A percentile compares a stretch with the other conserved stretches of the same genome.
These are phyloP conservation scores for Cytospora piceae DNA, from an alignment of 2,329 filamentous ascomycete genomes.

Conservation along the genomic window DNA sequence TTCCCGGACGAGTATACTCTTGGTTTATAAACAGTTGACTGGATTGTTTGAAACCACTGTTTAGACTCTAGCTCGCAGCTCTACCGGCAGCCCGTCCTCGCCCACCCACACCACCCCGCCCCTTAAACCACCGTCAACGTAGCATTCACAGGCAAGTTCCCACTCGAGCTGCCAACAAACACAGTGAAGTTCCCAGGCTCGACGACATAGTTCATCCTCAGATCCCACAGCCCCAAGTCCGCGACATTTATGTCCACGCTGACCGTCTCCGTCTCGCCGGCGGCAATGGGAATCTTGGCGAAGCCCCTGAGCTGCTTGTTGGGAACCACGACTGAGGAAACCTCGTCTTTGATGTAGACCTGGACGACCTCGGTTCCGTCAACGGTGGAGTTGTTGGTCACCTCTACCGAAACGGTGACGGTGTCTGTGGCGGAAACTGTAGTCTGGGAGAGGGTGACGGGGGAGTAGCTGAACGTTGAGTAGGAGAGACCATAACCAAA, in stretches of 20 bases:
- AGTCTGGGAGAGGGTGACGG: conserved; percentile 53
- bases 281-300: conserved; percentile 64
- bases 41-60: neutral
- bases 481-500: conserved; percentile 72
- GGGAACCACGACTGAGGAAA: conserved; percentile 65
- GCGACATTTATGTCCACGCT: conserved; percentile 59
- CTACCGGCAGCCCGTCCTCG: neutral
- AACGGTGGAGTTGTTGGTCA: conserved; percentile 61
- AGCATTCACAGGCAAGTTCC: conserved; percentile 58
- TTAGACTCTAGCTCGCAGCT: neutral
- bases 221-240: conserved; percentile 60
- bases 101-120: neutral
- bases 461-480: conserved; percentile 63
- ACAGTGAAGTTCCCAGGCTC: conserved; percentile 71
- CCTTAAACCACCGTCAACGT: conserved; percentile 55
- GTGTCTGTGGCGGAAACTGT: conserved; percentile 53
- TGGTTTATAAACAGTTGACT: too few relatives aligned
- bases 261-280: conserved; percentile 60
- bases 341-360: conserved; percentile 66
- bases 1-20: too few relatives aligned
- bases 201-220: conserved; percentile 72
- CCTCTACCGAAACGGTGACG: conserved; percentile 61
- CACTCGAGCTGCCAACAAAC: conserved; percentile 63
- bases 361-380: conserved; percentile 71
- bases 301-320: conserved; percentile 69